Evolutionary conservation across 257 asterid genomes (phyloP), one percentile per base, ranked within the genome.

Genomic region (Jasminum sambac): DNA sequence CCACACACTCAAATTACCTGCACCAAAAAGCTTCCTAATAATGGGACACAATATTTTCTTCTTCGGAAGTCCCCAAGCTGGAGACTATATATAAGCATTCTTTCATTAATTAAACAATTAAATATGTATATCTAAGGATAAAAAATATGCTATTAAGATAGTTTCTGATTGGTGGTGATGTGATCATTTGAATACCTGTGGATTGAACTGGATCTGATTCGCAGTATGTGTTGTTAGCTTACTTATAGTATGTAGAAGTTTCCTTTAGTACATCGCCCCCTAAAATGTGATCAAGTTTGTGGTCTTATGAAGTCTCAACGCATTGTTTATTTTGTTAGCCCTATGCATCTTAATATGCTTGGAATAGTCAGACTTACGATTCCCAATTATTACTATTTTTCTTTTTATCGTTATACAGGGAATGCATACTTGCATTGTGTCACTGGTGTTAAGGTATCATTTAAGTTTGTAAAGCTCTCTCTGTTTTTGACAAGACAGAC

Each of bases 341-440:
- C 21, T 48, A 17, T 55, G 62, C 30, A 55, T 24, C 3, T 55
- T 23, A 55, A 55, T 21, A 55, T 2, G 19, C 1, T 23, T 4
- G 62, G 34, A 55, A 55, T 8, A 55, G 62, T 21, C 23, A 21
- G 36, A 55, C 21, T 55, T 55, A 55, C 21, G 23, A 11, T 1
- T 30, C 36, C 36, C 19, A 39, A 30, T 55, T 68, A 36, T 76
- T 72, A 71, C 10, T 63, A 55, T 25, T 69, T 70, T 82, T 71
- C 14, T 40, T 77, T 82, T 71, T 71, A 19, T 46, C 36, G 55
- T 78, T 69, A 66, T 77, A 55, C 97, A 95, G 99, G 99, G 99
- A 78, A 84, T 95, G 97, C 99, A 95, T 81, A 82, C 74, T 83
- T 87, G 92, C 74, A 84, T 95, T 69, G 94, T 91, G 40, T 84